phyloP scores from a whole-genome alignment of 2,329 filamentous ascomycete genomes.

The Emericellopsis cladophorae region DNA sequence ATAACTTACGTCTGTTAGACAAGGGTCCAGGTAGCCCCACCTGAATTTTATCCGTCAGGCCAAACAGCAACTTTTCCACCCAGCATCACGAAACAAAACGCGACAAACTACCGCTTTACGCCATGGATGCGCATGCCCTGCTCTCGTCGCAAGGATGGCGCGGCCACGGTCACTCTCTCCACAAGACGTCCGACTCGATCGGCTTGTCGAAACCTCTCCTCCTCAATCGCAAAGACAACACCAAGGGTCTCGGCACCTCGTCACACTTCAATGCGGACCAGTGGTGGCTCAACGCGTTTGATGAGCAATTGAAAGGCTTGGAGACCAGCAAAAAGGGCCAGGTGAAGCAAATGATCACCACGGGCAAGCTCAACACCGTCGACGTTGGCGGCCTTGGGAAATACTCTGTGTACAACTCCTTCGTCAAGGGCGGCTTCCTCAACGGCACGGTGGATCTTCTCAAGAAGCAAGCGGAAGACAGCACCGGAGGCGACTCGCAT shows the following conservation, averaged over 20 bases:
- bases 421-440: constrained; percentile 71
- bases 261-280: constrained; percentile 60
- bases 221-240: constrained; percentile 70
- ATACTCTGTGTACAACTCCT: constrained; percentile 67
- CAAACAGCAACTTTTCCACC: no score
- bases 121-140: constrained; percentile 75
- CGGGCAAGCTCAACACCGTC: constrained; percentile 42
- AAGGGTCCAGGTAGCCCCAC: no score
- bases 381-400: constrained; percentile 37
- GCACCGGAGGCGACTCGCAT: constrained; percentile 13
- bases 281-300: constrained; percentile 96
- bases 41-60: no score
- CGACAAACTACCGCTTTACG: not conserved
- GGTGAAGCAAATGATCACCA: constrained; percentile 37
- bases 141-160: constrained; percentile 83
- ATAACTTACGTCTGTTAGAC: no score
- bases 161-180: constrained; percentile 77
- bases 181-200: constrained; percentile 56
- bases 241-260: constrained; percentile 69
- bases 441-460: constrained; percentile 49
- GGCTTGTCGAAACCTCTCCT: constrained; percentile 77
- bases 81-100: no score
- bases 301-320: constrained; percentile 74
- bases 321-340: constrained; percentile 48
- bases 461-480: constrained; percentile 12